Conservation (phyloP, 108 stramenopile genomes). For the Skeletonema marinoi region DNA sequence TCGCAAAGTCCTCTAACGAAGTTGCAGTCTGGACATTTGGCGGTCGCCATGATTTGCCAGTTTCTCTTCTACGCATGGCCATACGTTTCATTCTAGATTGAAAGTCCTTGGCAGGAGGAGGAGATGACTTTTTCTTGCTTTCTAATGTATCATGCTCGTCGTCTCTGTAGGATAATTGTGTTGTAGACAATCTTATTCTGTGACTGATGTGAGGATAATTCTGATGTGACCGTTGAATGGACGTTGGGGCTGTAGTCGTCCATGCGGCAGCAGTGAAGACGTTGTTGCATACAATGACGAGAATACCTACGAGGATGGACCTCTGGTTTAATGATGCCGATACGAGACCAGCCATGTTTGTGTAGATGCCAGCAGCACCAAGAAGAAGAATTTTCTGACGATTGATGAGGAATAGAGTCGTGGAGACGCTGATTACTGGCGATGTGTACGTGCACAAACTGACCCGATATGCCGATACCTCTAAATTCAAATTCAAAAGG, state of each 20-base stretch:
- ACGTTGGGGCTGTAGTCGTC: background rate
- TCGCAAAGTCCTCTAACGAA: slow-evolving; percentile 63
- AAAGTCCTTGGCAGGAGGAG: slow-evolving; percentile 14
- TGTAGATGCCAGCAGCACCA: background rate
- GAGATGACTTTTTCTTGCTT: slow-evolving; percentile 4
- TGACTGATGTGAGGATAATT: background rate
- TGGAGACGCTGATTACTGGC: background rate
- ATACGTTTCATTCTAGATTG: slow-evolving; percentile 35
- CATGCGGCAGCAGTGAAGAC: background rate
- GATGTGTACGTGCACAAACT: background rate
- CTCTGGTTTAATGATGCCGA: background rate
- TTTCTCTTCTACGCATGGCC: slow-evolving; percentile 1
- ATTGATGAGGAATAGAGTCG: background rate
- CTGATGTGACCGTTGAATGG: background rate
- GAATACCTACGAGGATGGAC: background rate
- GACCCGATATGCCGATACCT: background rate
- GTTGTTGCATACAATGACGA: background rate
- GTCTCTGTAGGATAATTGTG: slow-evolving; percentile 26
- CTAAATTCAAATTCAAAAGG: background rate
- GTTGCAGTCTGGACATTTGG: slow-evolving; percentile 50
- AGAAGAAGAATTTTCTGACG: background rate
- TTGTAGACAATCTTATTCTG: background rate
- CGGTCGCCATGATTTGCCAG: slow-evolving; percentile 23
- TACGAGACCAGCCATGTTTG: background rate
- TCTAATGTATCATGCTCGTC: background rate